Percentiles rank a stretch among this genome's conserved stretches.
Conservation (phyloP, 192 early-diverging fungal genomes). For the Chytriomyces sp. region DNA sequence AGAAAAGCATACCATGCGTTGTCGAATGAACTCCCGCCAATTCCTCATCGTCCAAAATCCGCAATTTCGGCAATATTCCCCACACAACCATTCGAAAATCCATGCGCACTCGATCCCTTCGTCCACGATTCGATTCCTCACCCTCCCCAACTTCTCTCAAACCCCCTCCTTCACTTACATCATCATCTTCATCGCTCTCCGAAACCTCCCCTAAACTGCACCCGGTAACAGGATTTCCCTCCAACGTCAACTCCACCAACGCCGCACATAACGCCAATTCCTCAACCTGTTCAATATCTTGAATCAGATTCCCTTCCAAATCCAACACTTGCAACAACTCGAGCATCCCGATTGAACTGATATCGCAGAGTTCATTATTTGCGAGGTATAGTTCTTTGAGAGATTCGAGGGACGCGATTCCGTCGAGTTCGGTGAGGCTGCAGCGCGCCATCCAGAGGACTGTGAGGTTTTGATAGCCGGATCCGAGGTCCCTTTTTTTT, state of each 20-base stretch:
- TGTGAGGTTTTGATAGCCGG: constrained; percentile 47
- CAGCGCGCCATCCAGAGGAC: constrained; percentile 55
- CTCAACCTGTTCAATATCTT: constrained; percentile 47
- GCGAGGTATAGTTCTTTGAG: constrained; percentile 52
- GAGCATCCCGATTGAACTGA: constrained; percentile 46
- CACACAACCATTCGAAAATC: constrained; percentile 11
- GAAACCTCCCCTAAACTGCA: not conserved
- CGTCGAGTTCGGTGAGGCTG: constrained; percentile 44
- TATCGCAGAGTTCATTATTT: constrained; percentile 51
- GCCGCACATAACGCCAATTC: constrained; percentile 44
- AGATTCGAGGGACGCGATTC: constrained; percentile 40
- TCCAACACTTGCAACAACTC: constrained; percentile 51
- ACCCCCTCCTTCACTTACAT: not conserved
- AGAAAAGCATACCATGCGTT: not conserved
- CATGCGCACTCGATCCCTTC: not conserved
- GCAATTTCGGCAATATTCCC: constrained; percentile 34
- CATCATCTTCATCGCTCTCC: not conserved
- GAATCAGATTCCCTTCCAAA: constrained; percentile 54
- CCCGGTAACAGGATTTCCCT: constrained; percentile 44
- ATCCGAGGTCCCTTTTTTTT: constrained; percentile 49
- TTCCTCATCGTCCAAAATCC: constrained; percentile 40
- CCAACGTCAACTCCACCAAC: constrained; percentile 42
- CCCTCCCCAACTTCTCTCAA: not conserved
- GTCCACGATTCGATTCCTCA: not conserved
- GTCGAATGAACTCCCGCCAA: constrained; percentile 10